These are phyloP conservation scores for Candida sanyiensis DNA, from an alignment of 805 yeast genomes.

Conservation along the genomic window DNA sequence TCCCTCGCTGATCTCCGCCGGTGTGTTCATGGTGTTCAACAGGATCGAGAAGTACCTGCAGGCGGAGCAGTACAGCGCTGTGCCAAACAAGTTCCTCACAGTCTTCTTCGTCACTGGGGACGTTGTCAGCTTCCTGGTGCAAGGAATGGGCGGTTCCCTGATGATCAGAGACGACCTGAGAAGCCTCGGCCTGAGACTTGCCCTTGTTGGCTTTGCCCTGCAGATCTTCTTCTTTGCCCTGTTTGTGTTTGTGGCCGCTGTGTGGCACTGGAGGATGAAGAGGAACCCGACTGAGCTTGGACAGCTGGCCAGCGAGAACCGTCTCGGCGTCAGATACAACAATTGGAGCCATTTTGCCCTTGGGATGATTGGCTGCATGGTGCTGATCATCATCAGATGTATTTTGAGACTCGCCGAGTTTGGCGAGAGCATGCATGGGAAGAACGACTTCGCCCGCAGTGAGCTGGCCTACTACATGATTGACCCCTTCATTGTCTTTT, in stretches of 20 bases:
- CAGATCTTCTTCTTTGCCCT: slow-evolving; percentile 3
- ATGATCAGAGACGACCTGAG: neutral
- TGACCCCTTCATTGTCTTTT: slow-evolving; percentile 5
- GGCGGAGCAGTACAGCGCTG: slow-evolving; percentile 1
- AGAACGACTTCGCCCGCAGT: neutral
- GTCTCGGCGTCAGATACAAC: neutral
- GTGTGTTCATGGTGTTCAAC: slow-evolving; percentile 5
- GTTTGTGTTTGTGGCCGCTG: neutral
- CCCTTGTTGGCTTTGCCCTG: slow-evolving; percentile 2
- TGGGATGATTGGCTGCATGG: slow-evolving; percentile 1
- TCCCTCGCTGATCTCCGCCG: slow-evolving; percentile 5
- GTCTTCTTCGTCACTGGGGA: slow-evolving; percentile 5
- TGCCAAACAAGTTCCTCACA: slow-evolving; percentile 4
- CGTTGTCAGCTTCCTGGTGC: slow-evolving; percentile 3
- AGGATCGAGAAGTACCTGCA: slow-evolving; percentile 3
- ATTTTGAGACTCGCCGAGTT: slow-evolving; percentile 6
- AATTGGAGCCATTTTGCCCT: slow-evolving; percentile 2
- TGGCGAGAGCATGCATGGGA: neutral
- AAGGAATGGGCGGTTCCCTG: slow-evolving; percentile 1
- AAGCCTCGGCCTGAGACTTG: neutral
- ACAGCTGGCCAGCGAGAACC: neutral
- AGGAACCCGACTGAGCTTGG: slow-evolving; percentile 3
- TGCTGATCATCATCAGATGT: slow-evolving; percentile 4
- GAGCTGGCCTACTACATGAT: slow-evolving; percentile 6
- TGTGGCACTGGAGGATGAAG: neutral